phyloP scores from a whole-genome alignment of 257 asterid species.

The Linderniella brevidens region DNA sequence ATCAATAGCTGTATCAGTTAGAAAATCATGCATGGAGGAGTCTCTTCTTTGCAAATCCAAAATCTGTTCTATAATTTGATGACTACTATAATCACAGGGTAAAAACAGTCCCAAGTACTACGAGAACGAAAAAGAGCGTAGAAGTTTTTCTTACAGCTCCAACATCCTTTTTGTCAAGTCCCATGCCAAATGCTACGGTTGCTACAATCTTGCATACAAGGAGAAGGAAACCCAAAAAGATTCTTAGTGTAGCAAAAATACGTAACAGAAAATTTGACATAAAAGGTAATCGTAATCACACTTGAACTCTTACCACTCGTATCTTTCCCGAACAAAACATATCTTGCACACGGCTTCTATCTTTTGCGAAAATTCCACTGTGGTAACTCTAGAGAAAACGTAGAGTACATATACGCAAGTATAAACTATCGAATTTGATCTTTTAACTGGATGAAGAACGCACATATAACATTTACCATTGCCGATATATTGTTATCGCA shows the following conservation, averaged over 20 bases:
- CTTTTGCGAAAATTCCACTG: conserved; percentile 77
- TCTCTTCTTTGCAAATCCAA: too few relatives aligned
- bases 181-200: conserved; percentile 99
- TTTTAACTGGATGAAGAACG: conserved; percentile 4
- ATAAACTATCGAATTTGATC: conserved; percentile 11
- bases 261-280: conserved; percentile 5
- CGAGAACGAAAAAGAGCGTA: too few relatives aligned
- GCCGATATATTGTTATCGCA: conserved; percentile 63
- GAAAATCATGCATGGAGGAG: too few relatives aligned
- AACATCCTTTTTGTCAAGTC: conserved; percentile 88
- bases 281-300: not conserved
- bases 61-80: too few relatives aligned
- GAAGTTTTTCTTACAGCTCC: conserved; percentile 63
- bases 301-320: conserved; percentile 52
- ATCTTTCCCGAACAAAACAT: conserved; percentile 76
- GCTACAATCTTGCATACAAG: conserved; percentile 74
- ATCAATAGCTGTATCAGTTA: too few relatives aligned
- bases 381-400: conserved; percentile 66
- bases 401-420: not conserved
- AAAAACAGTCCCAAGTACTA: too few relatives aligned
- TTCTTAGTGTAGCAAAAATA: not conserved
- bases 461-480: conserved; percentile 44
- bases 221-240: conserved; percentile 10
- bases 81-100: too few relatives aligned
- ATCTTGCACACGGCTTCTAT: conserved; percentile 64